Conservation (phyloP, 495 filamentous ascomycete species). For the Penicillium parvum region DNA sequence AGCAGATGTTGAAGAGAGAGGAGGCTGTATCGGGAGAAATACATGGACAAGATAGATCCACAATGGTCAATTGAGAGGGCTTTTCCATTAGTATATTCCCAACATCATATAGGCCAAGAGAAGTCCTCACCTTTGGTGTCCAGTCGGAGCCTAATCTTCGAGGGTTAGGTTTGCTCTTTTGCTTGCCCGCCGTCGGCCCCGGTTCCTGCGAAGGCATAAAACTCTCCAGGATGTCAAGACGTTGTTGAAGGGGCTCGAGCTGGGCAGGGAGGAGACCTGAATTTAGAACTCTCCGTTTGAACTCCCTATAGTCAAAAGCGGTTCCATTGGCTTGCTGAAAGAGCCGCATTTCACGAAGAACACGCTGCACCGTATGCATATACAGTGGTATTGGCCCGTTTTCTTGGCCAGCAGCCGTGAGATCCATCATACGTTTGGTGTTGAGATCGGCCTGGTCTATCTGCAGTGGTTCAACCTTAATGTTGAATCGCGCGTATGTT, state of each 20-base stretch:
- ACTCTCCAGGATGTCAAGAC: conserved; percentile 53
- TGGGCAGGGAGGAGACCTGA: conserved; percentile 42
- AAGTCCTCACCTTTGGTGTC: conserved; percentile 8
- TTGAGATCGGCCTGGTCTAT: conserved; percentile 58
- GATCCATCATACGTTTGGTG: conserved; percentile 57
- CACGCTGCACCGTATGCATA: conserved; percentile 51
- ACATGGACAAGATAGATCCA: conserved; percentile 72
- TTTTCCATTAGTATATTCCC: conserved; percentile 6
- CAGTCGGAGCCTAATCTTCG: conserved; percentile 4
- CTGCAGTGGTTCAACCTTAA: conserved; percentile 49
- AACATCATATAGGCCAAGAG: neutral
- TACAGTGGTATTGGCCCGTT: conserved; percentile 54
- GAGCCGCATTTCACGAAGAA: conserved; percentile 58
- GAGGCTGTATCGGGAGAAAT: conserved; percentile 63
- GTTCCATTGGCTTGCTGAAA: conserved; percentile 31
- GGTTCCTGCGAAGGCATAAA: conserved; percentile 45
- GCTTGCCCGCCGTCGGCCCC: neutral
- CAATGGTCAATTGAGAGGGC: conserved; percentile 61
- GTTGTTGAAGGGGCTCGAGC: conserved; percentile 47
- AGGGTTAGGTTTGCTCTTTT: conserved; percentile 1
- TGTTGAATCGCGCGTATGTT: conserved; percentile 29
- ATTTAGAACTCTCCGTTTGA: conserved; percentile 35
- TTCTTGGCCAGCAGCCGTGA: conserved; percentile 58
- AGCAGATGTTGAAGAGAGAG: conserved; percentile 62
- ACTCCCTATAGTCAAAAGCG: conserved; percentile 51